Conservation (phyloP, 2,329 filamentous ascomycete genomes). For the Fusarium succisae region DNA sequence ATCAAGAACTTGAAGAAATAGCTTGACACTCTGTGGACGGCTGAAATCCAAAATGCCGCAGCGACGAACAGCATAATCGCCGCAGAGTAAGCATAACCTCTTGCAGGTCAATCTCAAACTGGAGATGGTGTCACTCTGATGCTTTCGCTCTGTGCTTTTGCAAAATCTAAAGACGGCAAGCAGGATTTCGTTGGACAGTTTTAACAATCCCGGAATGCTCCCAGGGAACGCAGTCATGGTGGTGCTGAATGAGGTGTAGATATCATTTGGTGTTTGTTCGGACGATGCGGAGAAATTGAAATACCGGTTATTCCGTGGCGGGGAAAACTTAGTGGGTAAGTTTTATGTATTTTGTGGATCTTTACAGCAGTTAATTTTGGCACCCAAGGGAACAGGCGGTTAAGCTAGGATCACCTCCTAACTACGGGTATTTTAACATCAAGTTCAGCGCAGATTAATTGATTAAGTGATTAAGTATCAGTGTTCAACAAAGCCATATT, state of each 20-base stretch:
- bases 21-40: not conserved
- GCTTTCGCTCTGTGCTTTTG: not conserved
- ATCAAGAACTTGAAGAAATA: not conserved
- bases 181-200: not conserved
- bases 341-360: too few relatives aligned
- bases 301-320: not conserved
- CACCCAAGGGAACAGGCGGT: not conserved
- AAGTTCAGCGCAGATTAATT: too few relatives aligned
- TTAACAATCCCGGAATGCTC: too few relatives aligned
- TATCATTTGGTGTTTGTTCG: not conserved
- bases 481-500: too few relatives aligned
- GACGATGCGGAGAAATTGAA: not conserved
- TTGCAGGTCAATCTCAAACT: not conserved
- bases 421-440: not conserved
- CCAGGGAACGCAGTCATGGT: not conserved
- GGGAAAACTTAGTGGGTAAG: not conserved
- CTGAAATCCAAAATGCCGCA: not conserved
- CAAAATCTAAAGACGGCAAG: not conserved
- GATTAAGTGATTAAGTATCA: too few relatives aligned
- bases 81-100: not conserved
- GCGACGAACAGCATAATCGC: not conserved
- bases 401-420: not conserved
- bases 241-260: accelerated
- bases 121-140: not conserved
- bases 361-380: not conserved